phyloP scores from a whole-genome alignment of 371 early-diverging fungal species.

The Choanephora cucurbitarum region DNA sequence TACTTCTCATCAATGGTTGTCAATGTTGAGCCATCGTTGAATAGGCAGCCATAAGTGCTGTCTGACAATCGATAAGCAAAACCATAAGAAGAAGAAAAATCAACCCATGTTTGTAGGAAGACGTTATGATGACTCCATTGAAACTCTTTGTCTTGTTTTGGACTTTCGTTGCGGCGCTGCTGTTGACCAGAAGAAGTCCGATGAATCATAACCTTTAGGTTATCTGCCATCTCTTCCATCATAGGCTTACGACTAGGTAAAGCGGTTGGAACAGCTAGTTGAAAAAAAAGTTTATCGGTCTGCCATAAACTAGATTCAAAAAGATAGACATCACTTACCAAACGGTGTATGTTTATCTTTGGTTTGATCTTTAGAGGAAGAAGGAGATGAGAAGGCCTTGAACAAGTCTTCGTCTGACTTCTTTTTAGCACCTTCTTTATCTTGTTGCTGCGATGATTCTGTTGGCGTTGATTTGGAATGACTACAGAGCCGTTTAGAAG shows the following conservation, averaged over 20 bases:
- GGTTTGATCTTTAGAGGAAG: not conserved
- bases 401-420: no score
- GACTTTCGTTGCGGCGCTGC: not conserved
- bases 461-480: no score
- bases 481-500: no score
- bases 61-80: conserved; percentile 83
- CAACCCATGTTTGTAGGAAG: conserved; percentile 80
- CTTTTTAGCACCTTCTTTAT: not conserved
- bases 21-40: conserved; percentile 80
- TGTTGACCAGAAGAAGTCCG: not conserved
- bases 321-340: conserved; percentile 2
- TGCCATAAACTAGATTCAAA: not conserved
- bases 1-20: conserved; percentile 53
- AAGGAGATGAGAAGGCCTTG: no score
- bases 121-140: conserved; percentile 27
- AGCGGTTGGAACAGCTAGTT: conserved; percentile 7
- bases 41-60: conserved; percentile 80
- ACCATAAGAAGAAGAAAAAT: conserved; percentile 76
- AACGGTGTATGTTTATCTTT: conserved; percentile 3
- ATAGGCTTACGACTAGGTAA: conserved; percentile 8
- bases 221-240: conserved; percentile 22
- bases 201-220: conserved; percentile 15
- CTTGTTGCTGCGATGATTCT: not conserved
- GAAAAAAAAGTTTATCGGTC: not conserved
- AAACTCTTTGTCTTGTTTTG: conserved; percentile 3